A percentile compares a stretch with the other conserved stretches of the same genome.
Conservation (phyloP, 495 filamentous ascomycete species). For the Daldinia concentrica region DNA sequence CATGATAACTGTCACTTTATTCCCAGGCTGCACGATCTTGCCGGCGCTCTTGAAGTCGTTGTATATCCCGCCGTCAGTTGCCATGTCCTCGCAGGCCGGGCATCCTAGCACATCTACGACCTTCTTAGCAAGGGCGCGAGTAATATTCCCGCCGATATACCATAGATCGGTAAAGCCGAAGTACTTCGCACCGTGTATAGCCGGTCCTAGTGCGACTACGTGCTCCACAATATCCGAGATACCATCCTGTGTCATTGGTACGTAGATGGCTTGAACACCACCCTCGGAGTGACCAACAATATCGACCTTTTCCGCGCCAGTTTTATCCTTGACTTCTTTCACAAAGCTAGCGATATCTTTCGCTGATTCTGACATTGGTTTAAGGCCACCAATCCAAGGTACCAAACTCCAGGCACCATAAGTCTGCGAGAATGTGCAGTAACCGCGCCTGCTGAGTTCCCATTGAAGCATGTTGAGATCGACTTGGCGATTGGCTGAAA, state of each 20-base stretch:
- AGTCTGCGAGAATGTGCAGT: constrained; percentile 62
- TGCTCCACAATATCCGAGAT: constrained; percentile 56
- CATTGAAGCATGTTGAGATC: constrained; percentile 63
- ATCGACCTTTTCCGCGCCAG: constrained; percentile 57
- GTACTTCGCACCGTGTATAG: constrained; percentile 60
- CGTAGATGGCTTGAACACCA: constrained; percentile 61
- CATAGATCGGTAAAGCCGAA: constrained; percentile 58
- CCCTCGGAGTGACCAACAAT: constrained; percentile 66
- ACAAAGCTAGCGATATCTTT: constrained; percentile 61
- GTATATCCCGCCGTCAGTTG: constrained; percentile 51
- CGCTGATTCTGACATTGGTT: constrained; percentile 57
- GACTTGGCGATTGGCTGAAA: constrained; percentile 61
- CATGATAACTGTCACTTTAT: constrained; percentile 59
- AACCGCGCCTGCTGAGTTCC: constrained; percentile 60
- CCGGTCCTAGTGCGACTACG: constrained; percentile 60
- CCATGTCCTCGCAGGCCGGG: constrained; percentile 57
- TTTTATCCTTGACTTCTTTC: constrained; percentile 51
- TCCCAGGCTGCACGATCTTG: constrained; percentile 59
- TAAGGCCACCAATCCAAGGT: constrained; percentile 59
- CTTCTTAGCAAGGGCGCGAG: constrained; percentile 42
- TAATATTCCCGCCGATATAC: constrained; percentile 51
- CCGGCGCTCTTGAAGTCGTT: constrained; percentile 50
- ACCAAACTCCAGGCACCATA: constrained; percentile 61
- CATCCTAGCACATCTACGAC: constrained; percentile 56
- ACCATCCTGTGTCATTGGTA: constrained; percentile 57